Base-by-base conservation (phyloP, 2,329 filamentous ascomycete genomes). In the Fusarium sp. region DNA sequence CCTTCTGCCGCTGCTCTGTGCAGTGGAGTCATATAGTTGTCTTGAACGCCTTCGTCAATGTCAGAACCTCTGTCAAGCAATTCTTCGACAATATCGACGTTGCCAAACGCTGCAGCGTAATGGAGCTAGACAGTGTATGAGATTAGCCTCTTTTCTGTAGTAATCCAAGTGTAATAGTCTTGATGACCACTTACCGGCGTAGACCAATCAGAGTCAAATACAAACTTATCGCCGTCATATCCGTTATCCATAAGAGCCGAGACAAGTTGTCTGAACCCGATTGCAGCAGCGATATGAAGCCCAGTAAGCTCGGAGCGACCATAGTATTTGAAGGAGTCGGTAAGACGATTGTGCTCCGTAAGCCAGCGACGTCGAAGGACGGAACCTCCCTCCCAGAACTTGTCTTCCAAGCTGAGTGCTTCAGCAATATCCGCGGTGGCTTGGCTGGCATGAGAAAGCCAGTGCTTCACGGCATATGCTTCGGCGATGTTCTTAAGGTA, bases 341-440 rank as follows among this genome's bases (percentile, higher is more conserved):
- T 77, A 30, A 77, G 68, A 15, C 75, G 69, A 12, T 70, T 70
- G 39, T 79, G 77, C 28, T 77, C 77, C 1, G 74, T 72, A 5
- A 81, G 63, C 80, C 80, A 82, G 4, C 77, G 77, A 15, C 74
- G 74, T 9, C 80, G 73, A 11, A 80, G 74, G 2, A 65, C 56
- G 0, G 80, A 81, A 15, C 75, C 73, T 1, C 61, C 65, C 28
- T 75, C 73, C 80, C 80, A 82, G 51, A 82, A 82, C 11, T 78
- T 75, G 7, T 74, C 53, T 36, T 81, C 79, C 9, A 72, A 45
- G 52, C 78, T 80, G 3, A 82, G 65, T 11, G 76, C 76, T 32
- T 82, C 79, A 0, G 79, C 79, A n/a, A 82, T 79, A 47, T 81
- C 79, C 6, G 71, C 60, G 1, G 80, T 82, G 19, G 80, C 79